Evolutionary conservation across 805 yeast genomes (phyloP), one percentile per base, ranked within the genome.

Genomic region (Metschnikowia henanensis): DNA sequence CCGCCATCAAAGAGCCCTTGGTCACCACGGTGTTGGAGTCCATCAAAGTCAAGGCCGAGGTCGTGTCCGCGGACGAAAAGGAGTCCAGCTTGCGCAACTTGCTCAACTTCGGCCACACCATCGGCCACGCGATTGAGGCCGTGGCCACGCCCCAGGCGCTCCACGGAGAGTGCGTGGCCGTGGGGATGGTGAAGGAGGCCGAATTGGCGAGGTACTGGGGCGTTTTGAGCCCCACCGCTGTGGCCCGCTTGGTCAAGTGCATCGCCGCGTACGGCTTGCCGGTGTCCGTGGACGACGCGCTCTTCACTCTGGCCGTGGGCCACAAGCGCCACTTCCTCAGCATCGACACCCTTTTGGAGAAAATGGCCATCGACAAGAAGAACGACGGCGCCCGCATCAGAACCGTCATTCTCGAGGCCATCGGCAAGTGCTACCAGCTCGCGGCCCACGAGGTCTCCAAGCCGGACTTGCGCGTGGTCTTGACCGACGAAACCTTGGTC

Each of bases 101-200:
- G 51, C 75, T 94, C 47, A 94, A 94, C 67, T 94, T 92, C 61
- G 99, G 99, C 28, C 99, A 94, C 65, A 80, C 97, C 22, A 91
- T 94, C 57, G 99, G 99, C 35, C 99, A 94, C 64, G 99, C 99
- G 17, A 90, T 86, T 52, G 99, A 94, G 71, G 98, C 99, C n/a
- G 82, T 94, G 28, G 74, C 94, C 50, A 91, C 98, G 4, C 99
- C 99, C 7, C 89, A 91, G 64, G 94, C 96, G 19, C 76, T 94
- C 35, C 99, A 94, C 60, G 99, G 99, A 47, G 99, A 94, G 68
- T 94, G 99, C 76, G 99, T 94, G n/a, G 77, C 98, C n/a, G 78
- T 94, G 48, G 99, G 99, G 51, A 86, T 90, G 78, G 83, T 94
- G 26, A 78, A 83, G 58, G 99, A 94, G 66, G 98, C 98, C 4